These are phyloP conservation scores for Penicillium coprophilum DNA, from an alignment of 495 filamentous ascomycete genomes.

Conservation along the genomic window DNA sequence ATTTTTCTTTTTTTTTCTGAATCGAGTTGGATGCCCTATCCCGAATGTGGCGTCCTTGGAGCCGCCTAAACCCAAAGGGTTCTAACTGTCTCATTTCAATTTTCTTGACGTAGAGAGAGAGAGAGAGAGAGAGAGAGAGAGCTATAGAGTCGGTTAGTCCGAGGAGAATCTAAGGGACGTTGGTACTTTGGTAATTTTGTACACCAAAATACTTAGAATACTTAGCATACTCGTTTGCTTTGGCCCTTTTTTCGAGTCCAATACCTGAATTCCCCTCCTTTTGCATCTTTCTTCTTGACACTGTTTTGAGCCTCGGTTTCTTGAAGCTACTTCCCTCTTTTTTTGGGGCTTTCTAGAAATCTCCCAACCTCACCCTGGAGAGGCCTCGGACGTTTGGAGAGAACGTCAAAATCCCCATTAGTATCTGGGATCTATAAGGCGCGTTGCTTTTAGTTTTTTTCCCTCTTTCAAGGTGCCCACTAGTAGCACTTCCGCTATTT, in stretches of 20 bases:
- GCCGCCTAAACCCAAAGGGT: constrained; percentile 7
- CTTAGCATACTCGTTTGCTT: constrained; percentile 5
- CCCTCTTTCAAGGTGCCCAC: constrained; percentile 21
- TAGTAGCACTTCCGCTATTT: constrained; percentile 29
- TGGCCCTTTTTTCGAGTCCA: constrained; percentile 27
- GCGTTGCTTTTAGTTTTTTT: constrained; percentile 28
- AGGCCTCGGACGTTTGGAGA: background rate
- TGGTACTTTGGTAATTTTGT: constrained; percentile 28
- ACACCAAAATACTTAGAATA: constrained; percentile 15
- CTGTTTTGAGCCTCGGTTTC: constrained; percentile 7
- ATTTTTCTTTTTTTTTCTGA: background rate
- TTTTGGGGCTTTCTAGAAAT: constrained; percentile 3
- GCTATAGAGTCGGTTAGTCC: constrained; percentile 15
- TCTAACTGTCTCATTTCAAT: background rate
- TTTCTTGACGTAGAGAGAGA: background rate
- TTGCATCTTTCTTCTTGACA: constrained; percentile 14
- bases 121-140: too few species aligned
- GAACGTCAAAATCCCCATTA: background rate
- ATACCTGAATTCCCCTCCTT: constrained; percentile 12
- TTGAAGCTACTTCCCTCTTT: constrained; percentile 13
- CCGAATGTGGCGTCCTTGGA: constrained; percentile 15
- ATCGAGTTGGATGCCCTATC: background rate
- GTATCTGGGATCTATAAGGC: constrained; percentile 27
- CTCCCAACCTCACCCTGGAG: background rate
- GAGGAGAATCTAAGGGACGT: constrained; percentile 12